These are phyloP conservation scores for Leptomonas seymouri DNA, from an alignment of 208 protist genomes.

Conservation along the genomic window DNA sequence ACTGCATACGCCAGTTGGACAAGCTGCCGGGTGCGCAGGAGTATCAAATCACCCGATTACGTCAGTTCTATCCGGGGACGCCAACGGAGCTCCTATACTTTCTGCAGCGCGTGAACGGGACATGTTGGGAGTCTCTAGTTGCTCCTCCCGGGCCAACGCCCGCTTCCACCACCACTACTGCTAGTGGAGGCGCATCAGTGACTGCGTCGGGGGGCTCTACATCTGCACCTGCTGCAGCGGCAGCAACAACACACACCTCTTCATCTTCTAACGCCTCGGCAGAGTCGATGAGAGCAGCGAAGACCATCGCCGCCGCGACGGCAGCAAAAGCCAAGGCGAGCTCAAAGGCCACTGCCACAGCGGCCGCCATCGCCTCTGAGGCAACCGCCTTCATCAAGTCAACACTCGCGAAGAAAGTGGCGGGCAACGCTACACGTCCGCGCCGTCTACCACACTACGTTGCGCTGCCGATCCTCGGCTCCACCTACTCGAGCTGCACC, in stretches of 20 bases:
- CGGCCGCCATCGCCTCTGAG: conserved; percentile 23
- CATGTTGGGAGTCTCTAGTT: conserved; percentile 45
- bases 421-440: not conserved
- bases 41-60: conserved; percentile 40
- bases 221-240: not conserved
- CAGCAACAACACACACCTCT: not conserved
- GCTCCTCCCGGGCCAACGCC: conserved; percentile 9
- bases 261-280: not conserved
- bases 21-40: conserved; percentile 45
- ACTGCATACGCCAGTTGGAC: conserved; percentile 54
- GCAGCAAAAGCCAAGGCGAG: not conserved
- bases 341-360: conserved; percentile 8
- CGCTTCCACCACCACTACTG: not conserved
- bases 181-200: not conserved
- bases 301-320: not conserved
- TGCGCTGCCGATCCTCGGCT: conserved; percentile 59
- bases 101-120: conserved; percentile 56
- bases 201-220: not conserved
- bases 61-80: conserved; percentile 39
- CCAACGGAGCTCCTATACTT: conserved; percentile 51
- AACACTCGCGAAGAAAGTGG: conserved; percentile 18
- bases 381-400: conserved; percentile 39
- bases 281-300: not conserved
- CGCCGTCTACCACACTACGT: conserved; percentile 35
- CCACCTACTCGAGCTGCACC: conserved; percentile 42